Base-by-base conservation (phyloP, 257 asterid species). In the Datura wrightii region DNA sequence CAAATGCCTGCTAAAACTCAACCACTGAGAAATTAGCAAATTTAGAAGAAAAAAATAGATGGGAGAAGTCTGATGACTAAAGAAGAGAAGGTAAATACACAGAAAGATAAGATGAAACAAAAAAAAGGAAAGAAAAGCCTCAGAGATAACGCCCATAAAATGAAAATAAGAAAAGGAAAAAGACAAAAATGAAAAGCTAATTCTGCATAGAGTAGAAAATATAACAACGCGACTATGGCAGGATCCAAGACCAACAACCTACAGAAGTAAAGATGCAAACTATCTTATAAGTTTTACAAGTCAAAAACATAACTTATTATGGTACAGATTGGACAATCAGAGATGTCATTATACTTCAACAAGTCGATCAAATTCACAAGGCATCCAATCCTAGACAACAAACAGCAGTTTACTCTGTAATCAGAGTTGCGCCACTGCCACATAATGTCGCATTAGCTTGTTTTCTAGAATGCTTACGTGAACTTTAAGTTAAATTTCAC, bases 161-260 rank as follows among this genome's bases (percentile, higher is more conserved):
- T 24, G 82, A 52, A 48, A 74, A 74, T 24, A 34, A 48, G 44
- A 48, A 74, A 78, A 52, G 48, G 63, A 52, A 50, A 50, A 14
- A 14, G 37, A 71, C 14, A 39, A 41, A 37, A 69, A 8, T 44
- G 10, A n/a, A 9, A 71, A 44, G 16, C 54, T 71, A 3, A 42
- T 71, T 44, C 79, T 71, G 79, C 36, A 44, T 41, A 37, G 39
- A 71, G 79, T n/a, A 71, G 56, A 71, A 44, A n/a, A n/a, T 44
- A 4, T 18, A n/a, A 37, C 71, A 46, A 78, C 69, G 56, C 13
- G 54, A 56, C 48, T 39, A 70, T 19, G 79, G 79, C 50, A 69
- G 79, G 79, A 69, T 16, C 53, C 14, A 39, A 69, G 69, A 65
- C 46, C 44, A 11, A 37, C 72, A 34, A 34, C 72, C 36, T 65